Evolutionary conservation across 2,329 filamentous ascomycete species (phyloP).

Genomic region (Tolypocladium pustulatum): DNA sequence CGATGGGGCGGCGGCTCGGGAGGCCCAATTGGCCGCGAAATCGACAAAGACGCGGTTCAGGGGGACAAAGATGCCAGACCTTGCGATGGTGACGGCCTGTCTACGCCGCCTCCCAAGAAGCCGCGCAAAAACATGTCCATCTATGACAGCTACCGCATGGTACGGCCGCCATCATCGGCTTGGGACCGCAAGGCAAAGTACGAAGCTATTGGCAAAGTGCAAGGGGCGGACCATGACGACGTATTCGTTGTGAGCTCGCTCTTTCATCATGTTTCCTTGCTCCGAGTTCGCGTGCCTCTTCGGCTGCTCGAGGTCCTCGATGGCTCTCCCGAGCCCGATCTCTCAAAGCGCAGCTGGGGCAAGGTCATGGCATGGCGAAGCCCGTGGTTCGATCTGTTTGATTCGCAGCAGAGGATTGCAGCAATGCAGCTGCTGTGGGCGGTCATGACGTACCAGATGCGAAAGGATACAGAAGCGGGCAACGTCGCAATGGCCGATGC

Average conservation of each 20-base stretch:
- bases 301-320: constrained; percentile 41
- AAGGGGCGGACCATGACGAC: constrained; percentile 43
- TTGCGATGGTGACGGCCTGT: constrained; percentile 12
- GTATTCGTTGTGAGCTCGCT: constrained; percentile 50
- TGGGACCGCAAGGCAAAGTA: constrained; percentile 54
- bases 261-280: constrained; percentile 50
- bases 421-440: constrained; percentile 49
- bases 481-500: background rate
- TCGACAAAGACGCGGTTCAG: constrained; percentile 35
- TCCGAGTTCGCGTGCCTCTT: constrained; percentile 48
- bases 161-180: constrained; percentile 43
- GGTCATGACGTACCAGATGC: constrained; percentile 51
- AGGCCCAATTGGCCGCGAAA: constrained; percentile 52
- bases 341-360: constrained; percentile 33
- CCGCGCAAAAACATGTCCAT: constrained; percentile 44
- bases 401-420: constrained; percentile 39
- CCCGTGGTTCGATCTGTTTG: constrained; percentile 51
- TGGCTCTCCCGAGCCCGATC: constrained; percentile 28
- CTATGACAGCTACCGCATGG: constrained; percentile 54
- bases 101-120: constrained; percentile 29
- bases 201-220: constrained; percentile 41
- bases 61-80: constrained; percentile 34
- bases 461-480: constrained; percentile 17
- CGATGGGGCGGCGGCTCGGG: constrained; percentile 55
- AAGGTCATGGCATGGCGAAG: constrained; percentile 46